phyloP scores from a whole-genome alignment of 2,329 filamentous ascomycete genomes.

The Fusarium dimerum region DNA sequence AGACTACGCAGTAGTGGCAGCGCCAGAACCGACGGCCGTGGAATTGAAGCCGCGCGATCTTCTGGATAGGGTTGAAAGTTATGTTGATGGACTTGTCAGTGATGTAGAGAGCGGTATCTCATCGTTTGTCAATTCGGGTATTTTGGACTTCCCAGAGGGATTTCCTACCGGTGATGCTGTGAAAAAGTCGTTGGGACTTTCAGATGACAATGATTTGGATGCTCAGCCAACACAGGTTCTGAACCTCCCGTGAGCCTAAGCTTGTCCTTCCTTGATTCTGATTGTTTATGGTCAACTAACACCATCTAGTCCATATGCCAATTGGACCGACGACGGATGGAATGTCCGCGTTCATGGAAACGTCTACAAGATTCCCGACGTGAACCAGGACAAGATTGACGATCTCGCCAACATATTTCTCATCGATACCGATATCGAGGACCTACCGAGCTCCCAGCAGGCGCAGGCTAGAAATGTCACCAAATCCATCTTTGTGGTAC shows the following conservation, averaged over 20 bases:
- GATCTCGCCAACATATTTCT: constrained; percentile 71
- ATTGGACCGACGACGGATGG: constrained; percentile 78
- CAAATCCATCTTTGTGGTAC: constrained; percentile 71
- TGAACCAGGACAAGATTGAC: constrained; percentile 64
- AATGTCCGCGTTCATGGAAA: constrained; percentile 76
- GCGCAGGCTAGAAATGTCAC: constrained; percentile 74
- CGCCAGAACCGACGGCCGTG: constrained; percentile 26
- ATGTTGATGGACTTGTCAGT: constrained; percentile 51
- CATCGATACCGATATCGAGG: constrained; percentile 60
- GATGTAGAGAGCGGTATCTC: constrained; percentile 57
- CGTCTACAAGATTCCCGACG: constrained; percentile 77
- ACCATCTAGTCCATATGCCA: constrained; percentile 60
- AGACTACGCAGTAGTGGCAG: constrained; percentile 10
- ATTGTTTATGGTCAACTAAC: neutral
- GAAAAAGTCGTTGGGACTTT: constrained; percentile 60
- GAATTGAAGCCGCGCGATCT: constrained; percentile 35
- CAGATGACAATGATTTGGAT: constrained; percentile 57
- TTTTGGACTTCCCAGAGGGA: constrained; percentile 68
- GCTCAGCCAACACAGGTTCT: constrained; percentile 69
- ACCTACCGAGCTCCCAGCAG: constrained; percentile 60
- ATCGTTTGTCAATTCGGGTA: constrained; percentile 61
- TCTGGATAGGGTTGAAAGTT: constrained; percentile 46
- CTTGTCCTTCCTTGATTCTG: neutral
- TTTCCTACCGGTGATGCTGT: constrained; percentile 65
- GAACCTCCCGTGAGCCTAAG: constrained; percentile 59